phyloP scores from a whole-genome alignment of 768 basidiomycete species.

The Suillus brevipes region DNA sequence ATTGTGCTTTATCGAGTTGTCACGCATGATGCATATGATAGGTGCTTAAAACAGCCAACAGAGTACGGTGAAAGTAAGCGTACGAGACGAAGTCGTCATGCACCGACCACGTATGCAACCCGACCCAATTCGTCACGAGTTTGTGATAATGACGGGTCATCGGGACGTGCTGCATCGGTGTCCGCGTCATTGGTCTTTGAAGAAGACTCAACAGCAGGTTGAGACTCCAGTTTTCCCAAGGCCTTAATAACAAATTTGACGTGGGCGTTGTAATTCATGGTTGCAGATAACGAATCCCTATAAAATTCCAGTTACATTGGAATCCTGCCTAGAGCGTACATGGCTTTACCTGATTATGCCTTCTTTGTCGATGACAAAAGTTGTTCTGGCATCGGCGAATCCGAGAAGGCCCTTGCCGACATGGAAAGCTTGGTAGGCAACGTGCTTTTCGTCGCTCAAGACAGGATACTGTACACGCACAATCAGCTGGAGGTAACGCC shows the following conservation, averaged over 20 bases:
- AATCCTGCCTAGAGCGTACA: conserved; percentile 5
- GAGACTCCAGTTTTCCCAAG: conserved; percentile 47
- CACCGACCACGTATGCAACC: conserved; percentile 21
- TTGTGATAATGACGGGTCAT: conserved; percentile 11
- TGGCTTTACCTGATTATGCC: conserved; percentile 60
- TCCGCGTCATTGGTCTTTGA: neutral
- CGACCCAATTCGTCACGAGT: conserved; percentile 23
- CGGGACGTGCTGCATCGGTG: neutral
- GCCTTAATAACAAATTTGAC: conserved; percentile 70
- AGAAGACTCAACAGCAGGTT: neutral
- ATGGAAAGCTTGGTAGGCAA: conserved; percentile 61
- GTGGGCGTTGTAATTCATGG: conserved; percentile 65
- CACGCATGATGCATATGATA: neutral
- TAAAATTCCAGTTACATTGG: neutral
- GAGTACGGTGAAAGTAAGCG: too few species aligned
- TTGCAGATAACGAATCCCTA: conserved; percentile 61
- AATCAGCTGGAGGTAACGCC: neutral
- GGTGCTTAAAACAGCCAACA: neutral
- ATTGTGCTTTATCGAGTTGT: neutral
- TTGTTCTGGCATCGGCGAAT: conserved; percentile 61
- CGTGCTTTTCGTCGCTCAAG: conserved; percentile 67
- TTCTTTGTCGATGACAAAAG: conserved; percentile 73
- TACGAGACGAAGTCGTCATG: conserved; percentile 12
- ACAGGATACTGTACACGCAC: conserved; percentile 62
- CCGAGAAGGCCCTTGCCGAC: conserved; percentile 73